Percentiles rank a stretch among this genome's conserved stretches.
These are phyloP conservation scores for Phalaenopsis equestris DNA, from an alignment of 106 monocot species.

Conservation along the genomic window DNA sequence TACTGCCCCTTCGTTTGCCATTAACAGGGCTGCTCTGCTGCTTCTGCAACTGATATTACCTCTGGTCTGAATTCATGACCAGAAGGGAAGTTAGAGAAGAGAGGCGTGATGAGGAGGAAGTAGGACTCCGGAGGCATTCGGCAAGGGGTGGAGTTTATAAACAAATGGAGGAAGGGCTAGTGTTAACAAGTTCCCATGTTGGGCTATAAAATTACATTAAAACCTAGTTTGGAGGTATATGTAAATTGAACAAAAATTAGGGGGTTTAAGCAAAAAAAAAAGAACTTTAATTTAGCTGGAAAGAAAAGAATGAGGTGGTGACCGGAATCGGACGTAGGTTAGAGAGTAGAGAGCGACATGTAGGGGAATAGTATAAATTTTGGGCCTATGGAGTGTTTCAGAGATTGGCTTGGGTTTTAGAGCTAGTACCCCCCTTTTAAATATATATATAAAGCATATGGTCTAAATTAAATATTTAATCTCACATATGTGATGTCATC, in stretches of 20 bases:
- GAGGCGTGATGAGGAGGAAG: neutral
- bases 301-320: neutral
- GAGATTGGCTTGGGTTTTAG: too few relatives aligned
- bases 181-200: neutral
- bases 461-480: too few relatives aligned
- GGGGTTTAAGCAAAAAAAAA: neutral
- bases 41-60: neutral
- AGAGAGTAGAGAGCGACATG: too few relatives aligned
- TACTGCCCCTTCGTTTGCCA: neutral
- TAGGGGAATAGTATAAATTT: too few relatives aligned
- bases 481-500: too few relatives aligned
- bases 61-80: neutral
- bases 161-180: neutral
- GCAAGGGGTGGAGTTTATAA: neutral
- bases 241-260: neutral
- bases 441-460: too few relatives aligned
- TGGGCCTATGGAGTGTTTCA: too few relatives aligned
- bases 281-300: neutral
- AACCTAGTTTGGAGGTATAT: too few relatives aligned
- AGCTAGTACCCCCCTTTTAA: too few relatives aligned
- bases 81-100: neutral
- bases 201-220: too few relatives aligned
- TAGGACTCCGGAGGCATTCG: neutral
- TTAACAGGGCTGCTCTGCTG: neutral
- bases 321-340: neutral